phyloP scores from a whole-genome alignment of 768 basidiomycete species.

The Lentinula guzmanii region DNA sequence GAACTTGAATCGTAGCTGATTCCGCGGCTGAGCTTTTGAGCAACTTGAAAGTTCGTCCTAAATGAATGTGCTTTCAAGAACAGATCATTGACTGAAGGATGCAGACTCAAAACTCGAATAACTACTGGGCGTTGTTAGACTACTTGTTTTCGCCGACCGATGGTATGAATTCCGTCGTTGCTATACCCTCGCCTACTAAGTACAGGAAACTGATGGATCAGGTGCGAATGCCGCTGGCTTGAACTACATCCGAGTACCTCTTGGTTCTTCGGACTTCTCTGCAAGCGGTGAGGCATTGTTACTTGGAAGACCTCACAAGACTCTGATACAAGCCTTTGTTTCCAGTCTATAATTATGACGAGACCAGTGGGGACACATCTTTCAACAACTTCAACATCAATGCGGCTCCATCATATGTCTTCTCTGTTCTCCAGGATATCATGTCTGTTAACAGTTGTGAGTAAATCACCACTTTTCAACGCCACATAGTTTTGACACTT shows the following conservation, averaged over 20 bases:
- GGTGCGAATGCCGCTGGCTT: constrained; percentile 55
- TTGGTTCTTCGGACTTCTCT: constrained; percentile 76
- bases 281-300: constrained; percentile 32
- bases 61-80: background rate
- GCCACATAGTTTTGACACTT: background rate
- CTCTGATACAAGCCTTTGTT: background rate
- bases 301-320: background rate
- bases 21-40: constrained; percentile 58
- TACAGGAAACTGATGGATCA: background rate
- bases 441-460: constrained; percentile 41
- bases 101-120: constrained; percentile 43
- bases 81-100: background rate
- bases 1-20: constrained; percentile 42
- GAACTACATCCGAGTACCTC: constrained; percentile 61
- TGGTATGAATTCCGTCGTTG: constrained; percentile 16
- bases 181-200: background rate
- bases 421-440: constrained; percentile 61
- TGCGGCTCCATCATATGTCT: constrained; percentile 55
- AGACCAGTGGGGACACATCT: constrained; percentile 53
- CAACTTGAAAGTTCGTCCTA: constrained; percentile 52
- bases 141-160: constrained; percentile 61
- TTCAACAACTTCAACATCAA: constrained; percentile 53
- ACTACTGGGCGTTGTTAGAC: constrained; percentile 53
- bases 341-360: constrained; percentile 61
- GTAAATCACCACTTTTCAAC: background rate